phyloP scores from a whole-genome alignment of 108 stramenopile genomes.

The Pelagomonas calceolata region DNA sequence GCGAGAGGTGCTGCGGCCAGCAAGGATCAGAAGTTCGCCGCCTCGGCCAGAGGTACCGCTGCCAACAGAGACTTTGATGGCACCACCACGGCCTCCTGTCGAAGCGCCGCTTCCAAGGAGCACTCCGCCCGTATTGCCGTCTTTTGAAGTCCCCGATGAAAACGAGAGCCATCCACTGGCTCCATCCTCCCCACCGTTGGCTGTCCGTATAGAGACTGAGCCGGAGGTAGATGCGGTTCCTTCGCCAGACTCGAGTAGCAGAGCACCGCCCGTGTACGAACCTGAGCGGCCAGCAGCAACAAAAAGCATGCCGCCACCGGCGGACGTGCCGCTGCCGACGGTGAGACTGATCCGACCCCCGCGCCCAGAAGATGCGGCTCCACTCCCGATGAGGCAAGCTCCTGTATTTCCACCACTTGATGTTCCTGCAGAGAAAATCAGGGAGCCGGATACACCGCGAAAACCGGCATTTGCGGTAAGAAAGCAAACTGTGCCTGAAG shows the following conservation, averaged over 20 bases:
- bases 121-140: not conserved
- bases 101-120: not conserved
- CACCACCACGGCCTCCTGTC: not conserved
- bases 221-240: not conserved
- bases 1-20: not conserved
- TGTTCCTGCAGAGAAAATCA: not conserved
- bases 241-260: not conserved
- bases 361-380: not conserved
- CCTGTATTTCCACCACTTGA: not conserved
- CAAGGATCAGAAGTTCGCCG: not conserved
- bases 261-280: not conserved
- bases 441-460: not conserved
- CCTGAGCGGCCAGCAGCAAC: constrained; percentile 17
- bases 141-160: not conserved
- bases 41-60: not conserved
- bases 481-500: constrained; percentile 11
- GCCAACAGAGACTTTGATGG: not conserved
- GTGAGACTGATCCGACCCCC: constrained; percentile 8
- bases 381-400: not conserved
- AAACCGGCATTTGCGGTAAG: not conserved
- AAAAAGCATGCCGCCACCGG: constrained; percentile 19
- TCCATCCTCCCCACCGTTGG: not conserved
- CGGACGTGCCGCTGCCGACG: constrained; percentile 19
- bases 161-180: not conserved
- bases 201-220: not conserved